A percentile compares a stretch with the other conserved stretches of the same genome.
These are phyloP conservation scores for Isatis tinctoria DNA, from an alignment of 345 rosid species.

Conservation along the genomic window DNA sequence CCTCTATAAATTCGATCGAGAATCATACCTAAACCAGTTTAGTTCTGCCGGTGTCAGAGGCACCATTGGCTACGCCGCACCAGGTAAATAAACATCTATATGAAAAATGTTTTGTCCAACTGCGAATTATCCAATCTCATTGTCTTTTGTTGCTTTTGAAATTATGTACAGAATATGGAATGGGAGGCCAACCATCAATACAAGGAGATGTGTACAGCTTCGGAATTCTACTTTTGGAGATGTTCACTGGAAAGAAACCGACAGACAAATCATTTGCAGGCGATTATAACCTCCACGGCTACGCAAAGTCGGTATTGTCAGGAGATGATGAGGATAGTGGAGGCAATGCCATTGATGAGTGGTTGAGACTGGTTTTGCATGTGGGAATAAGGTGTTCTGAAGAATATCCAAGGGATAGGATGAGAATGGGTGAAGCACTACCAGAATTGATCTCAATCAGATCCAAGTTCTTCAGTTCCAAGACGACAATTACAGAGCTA, in stretches of 20 bases:
- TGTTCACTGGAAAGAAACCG: conserved; percentile 39
- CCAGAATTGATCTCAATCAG: conserved; percentile 19
- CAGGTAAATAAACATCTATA: conserved; percentile 29
- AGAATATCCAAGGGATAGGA: conserved; percentile 28
- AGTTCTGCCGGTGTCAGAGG: conserved; percentile 44
- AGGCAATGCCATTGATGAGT: background rate
- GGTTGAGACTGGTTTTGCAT: conserved; percentile 18
- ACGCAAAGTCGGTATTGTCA: conserved; percentile 13
- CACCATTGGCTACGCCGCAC: conserved; percentile 45
- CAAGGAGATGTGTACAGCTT: conserved; percentile 42
- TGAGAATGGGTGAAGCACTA: conserved; percentile 6
- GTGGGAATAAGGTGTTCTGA: conserved; percentile 32
- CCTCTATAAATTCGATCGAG: conserved; percentile 1
- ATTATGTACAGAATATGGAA: conserved; percentile 37
- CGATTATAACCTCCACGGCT: conserved; percentile 25
- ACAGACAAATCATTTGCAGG: conserved; percentile 29
- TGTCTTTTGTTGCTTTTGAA: background rate
- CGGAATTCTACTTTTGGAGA: conserved; percentile 39
- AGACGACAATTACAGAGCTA: conserved; percentile 1
- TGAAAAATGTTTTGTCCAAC: background rate
- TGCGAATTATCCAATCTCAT: background rate
- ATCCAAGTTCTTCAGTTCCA: conserved; percentile 14
- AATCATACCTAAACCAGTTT: conserved; percentile 1
- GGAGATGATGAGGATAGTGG: background rate
- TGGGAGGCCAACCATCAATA: conserved; percentile 35